Conservation (phyloP, 345 rosid genomes). For the Lumnitzera littorea region DNA sequence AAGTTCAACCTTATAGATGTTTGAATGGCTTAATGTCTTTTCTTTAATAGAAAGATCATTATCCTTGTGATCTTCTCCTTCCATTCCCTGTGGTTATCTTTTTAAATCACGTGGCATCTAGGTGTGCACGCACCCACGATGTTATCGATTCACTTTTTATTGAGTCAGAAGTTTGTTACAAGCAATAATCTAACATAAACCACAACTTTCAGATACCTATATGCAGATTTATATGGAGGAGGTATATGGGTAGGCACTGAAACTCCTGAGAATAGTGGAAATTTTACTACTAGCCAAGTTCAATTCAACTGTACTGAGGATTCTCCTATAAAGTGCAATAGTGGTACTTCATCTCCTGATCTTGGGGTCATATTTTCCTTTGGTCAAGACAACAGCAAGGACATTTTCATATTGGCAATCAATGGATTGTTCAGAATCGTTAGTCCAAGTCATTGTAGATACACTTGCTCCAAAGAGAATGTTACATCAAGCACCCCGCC, state of each 20-base stretch:
- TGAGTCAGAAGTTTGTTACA: not conserved
- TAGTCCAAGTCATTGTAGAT: conserved; percentile 74
- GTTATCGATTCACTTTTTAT: too few species aligned
- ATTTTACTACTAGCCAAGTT: conserved; percentile 42
- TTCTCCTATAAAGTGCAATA: conserved; percentile 61
- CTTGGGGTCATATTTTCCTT: conserved; percentile 72
- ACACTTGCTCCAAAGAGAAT: conserved; percentile 69
- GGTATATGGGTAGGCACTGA: conserved; percentile 67
- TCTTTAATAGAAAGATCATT: too few species aligned
- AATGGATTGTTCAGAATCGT: conserved; percentile 74
- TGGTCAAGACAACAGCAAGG: conserved; percentile 80
- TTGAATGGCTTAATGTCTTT: too few species aligned
- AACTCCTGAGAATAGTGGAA: conserved; percentile 65
- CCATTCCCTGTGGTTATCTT: too few species aligned
- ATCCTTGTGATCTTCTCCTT: too few species aligned
- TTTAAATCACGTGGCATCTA: too few species aligned
- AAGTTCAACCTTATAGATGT: too few species aligned
- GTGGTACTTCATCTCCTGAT: conserved; percentile 43
- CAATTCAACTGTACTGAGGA: conserved; percentile 57
- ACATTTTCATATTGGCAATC: conserved; percentile 53
- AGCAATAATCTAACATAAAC: not conserved
- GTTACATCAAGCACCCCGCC: conserved; percentile 7
- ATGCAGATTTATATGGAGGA: conserved; percentile 69
- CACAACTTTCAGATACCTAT: conserved; percentile 55
- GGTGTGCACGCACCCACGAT: too few species aligned